Evolutionary conservation across 495 filamentous ascomycete genomes (phyloP).

Genomic region (Trichocladium uniseriatum): DNA sequence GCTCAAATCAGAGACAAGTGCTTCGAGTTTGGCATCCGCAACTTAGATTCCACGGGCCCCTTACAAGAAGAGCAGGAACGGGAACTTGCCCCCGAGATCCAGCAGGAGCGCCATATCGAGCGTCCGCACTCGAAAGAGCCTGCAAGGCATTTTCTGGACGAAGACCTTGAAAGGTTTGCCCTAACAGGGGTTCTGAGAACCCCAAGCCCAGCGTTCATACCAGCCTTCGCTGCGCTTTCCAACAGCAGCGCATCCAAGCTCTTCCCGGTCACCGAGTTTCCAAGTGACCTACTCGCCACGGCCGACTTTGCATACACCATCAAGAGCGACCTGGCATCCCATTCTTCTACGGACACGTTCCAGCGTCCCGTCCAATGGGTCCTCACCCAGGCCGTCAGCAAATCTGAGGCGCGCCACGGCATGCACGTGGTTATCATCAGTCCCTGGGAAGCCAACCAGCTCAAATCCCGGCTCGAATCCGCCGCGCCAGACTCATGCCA

Average conservation of each 20-base stretch:
- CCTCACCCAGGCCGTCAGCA: conserved; percentile 23
- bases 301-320: conserved; percentile 49
- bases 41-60: background rate
- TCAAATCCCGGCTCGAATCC: conserved; percentile 35
- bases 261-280: conserved; percentile 25
- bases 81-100: conserved; percentile 54
- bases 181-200: conserved; percentile 1
- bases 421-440: conserved; percentile 46
- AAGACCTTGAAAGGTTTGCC: conserved; percentile 31
- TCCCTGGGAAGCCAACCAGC: conserved; percentile 49
- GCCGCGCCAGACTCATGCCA: background rate
- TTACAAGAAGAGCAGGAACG: conserved; percentile 65
- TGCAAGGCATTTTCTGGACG: conserved; percentile 35
- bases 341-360: conserved; percentile 38
- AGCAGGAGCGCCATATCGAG: conserved; percentile 49
- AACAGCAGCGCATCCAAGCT: conserved; percentile 25
- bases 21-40: conserved; percentile 19
- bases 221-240: conserved; percentile 40
- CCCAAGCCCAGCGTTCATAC: conserved; percentile 28
- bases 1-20: conserved; percentile 39
- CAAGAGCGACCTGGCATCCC: background rate
- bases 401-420: no score
- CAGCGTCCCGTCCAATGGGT: conserved; percentile 54
- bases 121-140: conserved; percentile 34
- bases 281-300: conserved; percentile 41